Evolutionary conservation across 345 rosid genomes (phyloP).

Genomic region (Eucalyptus urophylla): DNA sequence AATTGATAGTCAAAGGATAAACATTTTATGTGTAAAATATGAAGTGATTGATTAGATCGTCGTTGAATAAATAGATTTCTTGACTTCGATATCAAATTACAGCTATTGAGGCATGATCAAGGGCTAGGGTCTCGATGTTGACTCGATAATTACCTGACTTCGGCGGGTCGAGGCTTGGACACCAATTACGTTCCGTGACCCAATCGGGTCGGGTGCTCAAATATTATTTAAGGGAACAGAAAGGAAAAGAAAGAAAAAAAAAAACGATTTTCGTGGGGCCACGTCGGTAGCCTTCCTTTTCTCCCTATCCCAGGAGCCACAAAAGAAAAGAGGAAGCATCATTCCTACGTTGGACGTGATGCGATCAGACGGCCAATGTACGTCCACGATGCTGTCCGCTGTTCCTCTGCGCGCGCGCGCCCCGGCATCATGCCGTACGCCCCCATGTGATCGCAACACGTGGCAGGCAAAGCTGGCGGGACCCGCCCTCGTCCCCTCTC

Average conservation of each 20-base stretch:
- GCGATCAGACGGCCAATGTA: neutral
- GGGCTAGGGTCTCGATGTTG: neutral
- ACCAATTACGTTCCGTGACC: neutral
- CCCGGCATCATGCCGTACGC: neutral
- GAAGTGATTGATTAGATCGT: neutral
- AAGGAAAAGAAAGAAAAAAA: too few relatives aligned
- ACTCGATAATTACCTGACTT: neutral
- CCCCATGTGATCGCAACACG: neutral
- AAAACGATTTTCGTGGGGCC: neutral
- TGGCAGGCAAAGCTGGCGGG: neutral
- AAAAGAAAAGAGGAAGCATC: neutral
- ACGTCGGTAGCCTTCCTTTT: neutral
- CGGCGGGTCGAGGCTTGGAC: neutral
- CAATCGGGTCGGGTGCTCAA: accelerated
- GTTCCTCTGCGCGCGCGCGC: neutral
- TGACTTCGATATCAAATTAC: neutral
- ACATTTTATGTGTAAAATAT: neutral
- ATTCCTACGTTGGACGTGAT: neutral
- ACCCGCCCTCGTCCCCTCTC: neutral
- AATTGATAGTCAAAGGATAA: too few relatives aligned
- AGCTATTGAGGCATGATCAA: neutral
- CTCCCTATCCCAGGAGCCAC: neutral
- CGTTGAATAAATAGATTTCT: neutral
- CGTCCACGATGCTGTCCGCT: neutral
- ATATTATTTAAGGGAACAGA: neutral